These are phyloP conservation scores for Pleurotus platypus DNA, from an alignment of 768 basidiomycete genomes.

Conservation along the genomic window DNA sequence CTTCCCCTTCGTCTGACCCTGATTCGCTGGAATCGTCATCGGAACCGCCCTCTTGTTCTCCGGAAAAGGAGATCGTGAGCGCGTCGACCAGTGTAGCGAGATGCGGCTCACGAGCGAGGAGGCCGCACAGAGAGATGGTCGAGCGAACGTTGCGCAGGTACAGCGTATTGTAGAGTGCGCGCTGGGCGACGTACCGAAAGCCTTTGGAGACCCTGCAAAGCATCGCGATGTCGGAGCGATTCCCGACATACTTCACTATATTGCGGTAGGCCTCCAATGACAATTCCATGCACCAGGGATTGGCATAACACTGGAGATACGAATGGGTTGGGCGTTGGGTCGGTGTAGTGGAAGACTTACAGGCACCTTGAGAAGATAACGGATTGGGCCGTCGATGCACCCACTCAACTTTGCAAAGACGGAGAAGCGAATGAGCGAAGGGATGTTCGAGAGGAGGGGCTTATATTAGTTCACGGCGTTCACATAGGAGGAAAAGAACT, in stretches of 20 bases:
- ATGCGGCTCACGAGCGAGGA: conserved; percentile 42
- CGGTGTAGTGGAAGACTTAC: not conserved
- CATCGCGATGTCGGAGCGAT: conserved; percentile 48
- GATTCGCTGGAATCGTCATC: conserved; percentile 21
- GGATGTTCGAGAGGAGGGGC: not conserved
- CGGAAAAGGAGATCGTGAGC: conserved; percentile 43
- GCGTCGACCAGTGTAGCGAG: conserved; percentile 51
- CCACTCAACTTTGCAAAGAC: not conserved
- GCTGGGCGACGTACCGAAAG: conserved; percentile 54
- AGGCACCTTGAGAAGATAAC: conserved; percentile 6
- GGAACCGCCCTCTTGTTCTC: conserved; percentile 17
- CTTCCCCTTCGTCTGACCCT: conserved; percentile 17
- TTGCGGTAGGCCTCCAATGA: conserved; percentile 57
- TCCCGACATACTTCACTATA: conserved; percentile 50
- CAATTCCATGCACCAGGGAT: conserved; percentile 45
- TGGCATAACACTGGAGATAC: conserved; percentile 32
- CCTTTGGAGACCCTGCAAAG: conserved; percentile 57
- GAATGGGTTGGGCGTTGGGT: not conserved
- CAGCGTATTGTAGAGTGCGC: conserved; percentile 57
- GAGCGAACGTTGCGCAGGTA: conserved; percentile 36
- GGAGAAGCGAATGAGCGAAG: conserved; percentile 8
- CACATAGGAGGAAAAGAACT: not conserved
- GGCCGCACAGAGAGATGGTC: conserved; percentile 41
- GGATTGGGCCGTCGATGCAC: not conserved
- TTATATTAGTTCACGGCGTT: conserved; percentile 1